These are phyloP conservation scores for Phytophthora colocasiae DNA, from an alignment of 352 stramenopile genomes.

Conservation along the genomic window DNA sequence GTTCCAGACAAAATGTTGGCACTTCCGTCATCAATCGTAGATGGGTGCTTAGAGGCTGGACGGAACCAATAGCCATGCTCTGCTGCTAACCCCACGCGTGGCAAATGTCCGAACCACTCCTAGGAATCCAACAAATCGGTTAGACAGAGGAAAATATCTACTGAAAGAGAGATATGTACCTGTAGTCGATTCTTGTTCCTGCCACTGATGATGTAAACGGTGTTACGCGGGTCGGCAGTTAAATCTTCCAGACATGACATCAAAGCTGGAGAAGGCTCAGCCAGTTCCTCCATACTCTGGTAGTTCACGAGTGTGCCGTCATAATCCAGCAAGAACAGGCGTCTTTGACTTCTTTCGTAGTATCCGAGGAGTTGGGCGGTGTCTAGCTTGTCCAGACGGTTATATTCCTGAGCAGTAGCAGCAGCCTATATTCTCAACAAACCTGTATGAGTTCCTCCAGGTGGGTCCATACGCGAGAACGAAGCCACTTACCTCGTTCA, in stretches of 20 bases:
- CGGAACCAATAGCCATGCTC: constrained; percentile 88
- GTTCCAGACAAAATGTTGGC: constrained; percentile 1
- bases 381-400: constrained; percentile 87
- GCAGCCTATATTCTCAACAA: constrained; percentile 41
- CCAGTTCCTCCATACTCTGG: constrained; percentile 80
- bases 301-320: constrained; percentile 86
- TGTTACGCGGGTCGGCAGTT: constrained; percentile 73
- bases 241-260: constrained; percentile 76
- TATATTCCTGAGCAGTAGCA: constrained; percentile 85
- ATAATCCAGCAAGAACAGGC: constrained; percentile 88
- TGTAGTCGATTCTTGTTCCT: constrained; percentile 77
- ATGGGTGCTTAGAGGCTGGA: constrained; percentile 64
- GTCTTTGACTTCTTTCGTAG: constrained; percentile 83
- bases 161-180: constrained; percentile 26
- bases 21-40: constrained; percentile 23
- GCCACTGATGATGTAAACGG: constrained; percentile 88
- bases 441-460: not conserved
- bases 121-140: constrained; percentile 26
- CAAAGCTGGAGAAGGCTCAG: constrained; percentile 59
- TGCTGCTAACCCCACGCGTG: constrained; percentile 76
- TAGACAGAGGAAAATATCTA: constrained; percentile 1
- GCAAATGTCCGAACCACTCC: constrained; percentile 86
- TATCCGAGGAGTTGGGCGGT: constrained; percentile 82
- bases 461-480: not conserved
- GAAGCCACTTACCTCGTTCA: constrained; percentile 58